Evolutionary conservation across 306 rosid genomes (phyloP).

Genomic region (Malus asiatica): DNA sequence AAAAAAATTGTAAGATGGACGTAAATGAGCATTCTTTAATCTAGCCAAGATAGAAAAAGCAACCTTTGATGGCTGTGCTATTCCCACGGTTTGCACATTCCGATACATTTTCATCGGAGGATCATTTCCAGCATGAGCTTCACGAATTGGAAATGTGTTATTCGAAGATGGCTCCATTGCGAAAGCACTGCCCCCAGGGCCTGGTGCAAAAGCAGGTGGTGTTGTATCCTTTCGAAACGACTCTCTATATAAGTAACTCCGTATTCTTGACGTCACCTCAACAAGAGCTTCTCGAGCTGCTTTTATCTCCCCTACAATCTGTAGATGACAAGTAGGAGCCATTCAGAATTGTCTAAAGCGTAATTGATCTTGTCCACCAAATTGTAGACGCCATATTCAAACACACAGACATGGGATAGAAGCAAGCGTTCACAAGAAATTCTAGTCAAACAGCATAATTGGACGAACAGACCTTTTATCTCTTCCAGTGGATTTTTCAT

Average conservation of each 20-base stretch:
- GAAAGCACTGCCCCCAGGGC: slow-evolving; percentile 18
- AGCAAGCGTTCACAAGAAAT: neutral
- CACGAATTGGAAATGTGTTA: slow-evolving; percentile 37
- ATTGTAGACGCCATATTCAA: neutral
- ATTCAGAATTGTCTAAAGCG: slow-evolving; percentile 18
- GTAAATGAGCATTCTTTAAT: neutral
- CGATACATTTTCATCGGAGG: slow-evolving; percentile 39
- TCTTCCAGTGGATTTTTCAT: neutral
- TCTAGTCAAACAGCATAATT: neutral
- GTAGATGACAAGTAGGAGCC: slow-evolving; percentile 17
- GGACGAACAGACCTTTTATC: neutral
- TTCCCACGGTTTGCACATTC: slow-evolving; percentile 40
- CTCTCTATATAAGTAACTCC: slow-evolving; percentile 73
- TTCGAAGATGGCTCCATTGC: slow-evolving; percentile 43
- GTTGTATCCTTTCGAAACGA: slow-evolving; percentile 55
- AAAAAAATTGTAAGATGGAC: neutral
- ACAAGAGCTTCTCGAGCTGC: slow-evolving; percentile 89
- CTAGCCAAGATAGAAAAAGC: slow-evolving; percentile 13
- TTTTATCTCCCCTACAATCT: slow-evolving; percentile 93
- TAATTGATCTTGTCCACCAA: neutral
- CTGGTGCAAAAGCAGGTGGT: slow-evolving; percentile 38
- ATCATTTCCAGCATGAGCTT: slow-evolving; percentile 33
- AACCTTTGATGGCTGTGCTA: slow-evolving; percentile 56
- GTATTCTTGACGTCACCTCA: slow-evolving; percentile 84
- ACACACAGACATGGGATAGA: neutral